Evolutionary conservation across 2,329 filamentous ascomycete genomes (phyloP).

Genomic region (Lachnellula arida): DNA sequence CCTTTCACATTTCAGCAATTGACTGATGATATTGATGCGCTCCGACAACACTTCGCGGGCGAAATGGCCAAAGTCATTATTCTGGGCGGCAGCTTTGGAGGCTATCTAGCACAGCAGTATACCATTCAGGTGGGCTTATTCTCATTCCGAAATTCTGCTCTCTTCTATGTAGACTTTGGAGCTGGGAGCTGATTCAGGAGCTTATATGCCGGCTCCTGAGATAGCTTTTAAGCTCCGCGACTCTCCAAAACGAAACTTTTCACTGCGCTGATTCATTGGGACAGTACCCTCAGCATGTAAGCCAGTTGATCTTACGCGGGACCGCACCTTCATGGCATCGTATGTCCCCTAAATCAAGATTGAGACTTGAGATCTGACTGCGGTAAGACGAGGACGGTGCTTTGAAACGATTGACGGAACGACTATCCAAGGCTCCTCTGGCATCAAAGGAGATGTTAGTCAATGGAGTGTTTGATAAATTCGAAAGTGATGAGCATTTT

Average conservation of each 20-base stretch:
- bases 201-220: too few relatives aligned
- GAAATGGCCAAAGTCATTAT: conserved; percentile 29
- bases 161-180: too few relatives aligned
- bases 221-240: too few relatives aligned
- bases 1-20: conserved; percentile 36
- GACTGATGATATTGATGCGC: conserved; percentile 35
- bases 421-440: conserved; percentile 26
- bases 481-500: conserved; percentile 37
- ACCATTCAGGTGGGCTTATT: conserved; percentile 24
- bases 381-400: too few relatives aligned
- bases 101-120: conserved; percentile 37
- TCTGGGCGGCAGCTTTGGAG: conserved; percentile 38
- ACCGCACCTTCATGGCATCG: conserved; percentile 37
- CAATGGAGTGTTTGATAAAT: conserved; percentile 36
- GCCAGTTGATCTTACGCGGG: conserved; percentile 34
- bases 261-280: too few relatives aligned
- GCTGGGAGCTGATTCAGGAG: too few relatives aligned
- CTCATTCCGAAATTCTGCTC: too few relatives aligned
- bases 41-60: conserved; percentile 31
- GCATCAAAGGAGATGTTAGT: conserved; percentile 36
- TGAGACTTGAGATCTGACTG: conserved; percentile 32
- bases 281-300: conserved; percentile 31
- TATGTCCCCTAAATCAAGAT: conserved; percentile 26
- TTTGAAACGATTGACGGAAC: too few relatives aligned
- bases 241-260: too few relatives aligned